Conservation (phyloP, 345 rosid genomes). For the Lepidium sativum region DNA sequence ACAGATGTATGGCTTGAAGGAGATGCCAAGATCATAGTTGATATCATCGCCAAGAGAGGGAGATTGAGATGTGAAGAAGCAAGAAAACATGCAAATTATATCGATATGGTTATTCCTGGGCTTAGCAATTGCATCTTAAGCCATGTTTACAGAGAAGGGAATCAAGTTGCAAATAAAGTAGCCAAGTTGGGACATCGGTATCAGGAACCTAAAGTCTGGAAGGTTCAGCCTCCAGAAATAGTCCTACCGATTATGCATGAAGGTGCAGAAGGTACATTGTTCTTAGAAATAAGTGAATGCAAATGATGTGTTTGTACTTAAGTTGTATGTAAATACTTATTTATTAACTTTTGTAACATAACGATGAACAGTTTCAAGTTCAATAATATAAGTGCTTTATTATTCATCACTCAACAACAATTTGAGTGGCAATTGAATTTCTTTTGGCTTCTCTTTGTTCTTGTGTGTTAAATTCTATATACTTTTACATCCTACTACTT, state of each 20-base stretch:
- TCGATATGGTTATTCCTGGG: slow-evolving; percentile 46
- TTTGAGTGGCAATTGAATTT: slow-evolving; percentile 11
- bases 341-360: not conserved
- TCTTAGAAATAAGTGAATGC: slow-evolving; percentile 36
- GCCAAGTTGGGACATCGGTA: slow-evolving; percentile 61
- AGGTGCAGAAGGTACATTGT: slow-evolving; percentile 60
- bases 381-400: not conserved
- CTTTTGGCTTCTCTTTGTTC: slow-evolving; percentile 5
- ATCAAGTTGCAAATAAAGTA: slow-evolving; percentile 61
- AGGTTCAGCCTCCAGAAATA: slow-evolving; percentile 43
- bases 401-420: slow-evolving; percentile 1
- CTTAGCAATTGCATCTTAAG: slow-evolving; percentile 43
- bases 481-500: slow-evolving; percentile 14
- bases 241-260: slow-evolving; percentile 51
- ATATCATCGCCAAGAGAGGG: slow-evolving; percentile 40
- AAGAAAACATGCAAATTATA: slow-evolving; percentile 33
- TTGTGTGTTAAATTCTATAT: slow-evolving; percentile 13
- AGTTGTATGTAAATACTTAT: not conserved
- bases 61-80: slow-evolving; percentile 41
- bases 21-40: slow-evolving; percentile 58
- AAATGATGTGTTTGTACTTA: not conserved
- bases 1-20: slow-evolving; percentile 75
- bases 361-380: not conserved
- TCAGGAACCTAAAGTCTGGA: slow-evolving; percentile 52
- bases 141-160: slow-evolving; percentile 69